Conservation (phyloP, 192 early-diverging fungal genomes). For the Ambispora gerdemannii region DNA sequence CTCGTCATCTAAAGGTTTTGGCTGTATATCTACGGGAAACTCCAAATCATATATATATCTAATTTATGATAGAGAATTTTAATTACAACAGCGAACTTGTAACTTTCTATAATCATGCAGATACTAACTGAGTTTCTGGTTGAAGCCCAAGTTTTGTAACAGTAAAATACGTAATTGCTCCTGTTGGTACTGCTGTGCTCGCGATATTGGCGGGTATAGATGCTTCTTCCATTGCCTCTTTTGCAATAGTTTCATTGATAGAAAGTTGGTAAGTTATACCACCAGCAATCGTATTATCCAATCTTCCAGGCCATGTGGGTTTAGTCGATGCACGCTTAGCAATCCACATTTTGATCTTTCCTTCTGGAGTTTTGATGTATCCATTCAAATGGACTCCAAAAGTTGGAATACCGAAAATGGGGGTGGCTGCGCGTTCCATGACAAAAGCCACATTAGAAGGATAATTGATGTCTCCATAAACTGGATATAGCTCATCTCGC, state of each 20-base stretch:
- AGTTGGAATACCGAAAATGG: conserved; percentile 76
- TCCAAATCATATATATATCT: conserved; percentile 83
- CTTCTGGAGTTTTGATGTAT: conserved; percentile 45
- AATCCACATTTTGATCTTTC: conserved; percentile 79
- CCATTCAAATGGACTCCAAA: conserved; percentile 94
- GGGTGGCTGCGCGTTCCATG: conserved; percentile 78
- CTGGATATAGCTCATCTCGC: conserved; percentile 82
- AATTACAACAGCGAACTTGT: neutral
- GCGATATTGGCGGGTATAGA: conserved; percentile 60
- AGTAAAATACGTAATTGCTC: conserved; percentile 71
- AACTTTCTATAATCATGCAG: neutral
- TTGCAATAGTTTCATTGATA: conserved; percentile 64
- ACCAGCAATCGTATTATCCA: conserved; percentile 77
- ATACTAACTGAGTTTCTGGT: conserved; percentile 75
- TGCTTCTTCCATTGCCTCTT: conserved; percentile 92
- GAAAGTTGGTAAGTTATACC: conserved; percentile 67
- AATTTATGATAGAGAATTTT: neutral
- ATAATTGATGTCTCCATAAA: conserved; percentile 55
- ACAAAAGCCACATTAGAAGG: conserved; percentile 47
- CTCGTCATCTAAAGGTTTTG: conserved; percentile 79
- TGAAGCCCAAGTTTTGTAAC: conserved; percentile 57
- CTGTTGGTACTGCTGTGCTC: conserved; percentile 46
- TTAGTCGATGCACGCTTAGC: conserved; percentile 75
- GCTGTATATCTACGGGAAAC: conserved; percentile 57
- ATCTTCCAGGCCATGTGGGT: conserved; percentile 81